Evolutionary conservation across 2,329 filamentous ascomycete genomes (phyloP).

Genomic region (Hortaea werneckii): DNA sequence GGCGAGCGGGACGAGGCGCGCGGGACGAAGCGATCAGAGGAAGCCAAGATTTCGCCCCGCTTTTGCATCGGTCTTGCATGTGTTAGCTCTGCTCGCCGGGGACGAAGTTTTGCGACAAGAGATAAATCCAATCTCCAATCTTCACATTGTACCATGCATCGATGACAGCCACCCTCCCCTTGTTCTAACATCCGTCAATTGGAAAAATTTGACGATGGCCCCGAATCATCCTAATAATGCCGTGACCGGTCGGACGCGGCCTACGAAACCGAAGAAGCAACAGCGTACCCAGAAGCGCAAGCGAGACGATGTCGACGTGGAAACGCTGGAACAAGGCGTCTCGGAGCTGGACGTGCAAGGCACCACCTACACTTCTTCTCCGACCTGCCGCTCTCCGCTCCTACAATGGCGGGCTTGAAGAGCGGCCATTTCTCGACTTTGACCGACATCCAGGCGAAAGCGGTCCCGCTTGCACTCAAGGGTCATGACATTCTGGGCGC

Average conservation of each 20-base stretch:
- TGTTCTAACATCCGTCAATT: no score
- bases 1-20: no score
- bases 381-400: constrained; percentile 74
- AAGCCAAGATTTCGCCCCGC: constrained; percentile 1
- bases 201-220: not conserved
- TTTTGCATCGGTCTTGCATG: constrained; percentile 1
- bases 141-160: not conserved
- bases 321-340: constrained; percentile 36
- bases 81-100: not conserved
- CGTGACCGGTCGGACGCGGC: not conserved
- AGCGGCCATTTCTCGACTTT: constrained; percentile 80
- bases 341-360: constrained; percentile 45
- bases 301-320: constrained; percentile 41
- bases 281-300: constrained; percentile 33
- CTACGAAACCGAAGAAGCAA: constrained; percentile 42
- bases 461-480: constrained; percentile 79
- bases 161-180: not conserved
- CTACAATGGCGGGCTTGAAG: constrained; percentile 69
- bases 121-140: not conserved
- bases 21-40: not conserved
- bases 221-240: not conserved
- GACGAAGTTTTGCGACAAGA: not conserved
- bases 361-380: constrained; percentile 53
- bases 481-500: constrained; percentile 83
- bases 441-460: constrained; percentile 83